Base-by-base conservation (phyloP, 805 yeast species). In the Sugiyamaella floridensis region DNA sequence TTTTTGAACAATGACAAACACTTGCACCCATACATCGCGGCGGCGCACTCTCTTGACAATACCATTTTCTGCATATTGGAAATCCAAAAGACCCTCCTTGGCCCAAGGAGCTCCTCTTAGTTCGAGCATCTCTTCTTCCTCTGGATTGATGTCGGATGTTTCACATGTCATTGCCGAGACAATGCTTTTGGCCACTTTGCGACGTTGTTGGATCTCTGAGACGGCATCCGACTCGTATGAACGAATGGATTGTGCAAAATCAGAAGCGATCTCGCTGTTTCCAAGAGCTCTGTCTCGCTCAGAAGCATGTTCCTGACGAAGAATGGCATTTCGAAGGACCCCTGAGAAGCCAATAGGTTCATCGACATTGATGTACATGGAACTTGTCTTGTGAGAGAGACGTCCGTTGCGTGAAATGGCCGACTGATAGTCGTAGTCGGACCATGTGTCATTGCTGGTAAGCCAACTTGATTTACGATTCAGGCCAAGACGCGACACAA, bases 21-120 rank as follows among this genome's bases (percentile, higher is more conserved):
- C 71, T 50, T 77, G 78, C 18, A 63, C 63, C 77, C 78, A 76
- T 53, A 65, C 66, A 15, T 59, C 52, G 41, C 55, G 56, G 50
- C 65, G 61, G 41, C 58, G 45, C 44, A 54, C 54, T 46, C 55
- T 53, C 43, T 52, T 10, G 32, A 54, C 55, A 34, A 54, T 55
- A 20, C 45, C 60, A 49, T 56, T 77, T 72, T 49, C 18, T 29
- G 43, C 53, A 10, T 54, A 49, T 32, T 59, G 60, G 34, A 55
- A 56, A 40, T 59, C 55, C 58, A 83, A 71, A 40, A 85, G 64
- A 0, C 93, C 90, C 67, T 85, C 90, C 62, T 85, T 82, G 49
- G 82, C 75, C 80, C 87, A 85, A 1, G 93, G 92, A 1, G 89
- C 80, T 1, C 90, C 92, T 48, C 76, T 75, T 44, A 81, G 71